phyloP scores from a whole-genome alignment of 345 rosid species.

The Ricinus communis region DNA sequence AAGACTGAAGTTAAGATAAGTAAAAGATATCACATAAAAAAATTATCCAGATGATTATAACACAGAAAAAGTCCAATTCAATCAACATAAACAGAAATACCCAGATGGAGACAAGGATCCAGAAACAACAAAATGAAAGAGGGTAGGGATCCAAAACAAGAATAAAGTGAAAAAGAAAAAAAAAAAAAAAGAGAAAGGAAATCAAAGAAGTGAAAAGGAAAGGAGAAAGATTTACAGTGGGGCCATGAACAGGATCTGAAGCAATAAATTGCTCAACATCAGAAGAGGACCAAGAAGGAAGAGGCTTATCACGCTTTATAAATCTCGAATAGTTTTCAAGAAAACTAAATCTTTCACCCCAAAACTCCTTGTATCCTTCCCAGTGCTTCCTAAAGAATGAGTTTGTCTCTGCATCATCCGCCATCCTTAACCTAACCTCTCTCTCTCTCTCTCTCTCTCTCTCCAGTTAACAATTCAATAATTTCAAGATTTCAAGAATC shows the following conservation, averaged over 20 bases:
- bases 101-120: not conserved
- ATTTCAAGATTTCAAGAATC: no score
- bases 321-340: conserved; percentile 59
- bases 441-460: no score
- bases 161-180: not conserved
- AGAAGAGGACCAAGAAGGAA: conserved; percentile 76
- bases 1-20: not conserved
- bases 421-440: conserved; percentile 11
- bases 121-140: not conserved
- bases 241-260: conserved; percentile 82
- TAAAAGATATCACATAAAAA: no score
- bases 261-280: conserved; percentile 83
- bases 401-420: not conserved
- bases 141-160: not conserved
- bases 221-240: conserved; percentile 45
- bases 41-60: no score
- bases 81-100: no score
- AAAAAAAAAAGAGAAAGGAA: not conserved
- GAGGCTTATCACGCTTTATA: conserved; percentile 54
- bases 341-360: conserved; percentile 57
- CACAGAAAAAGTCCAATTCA: no score
- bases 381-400: conserved; percentile 52
- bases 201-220: not conserved
- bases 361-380: conserved; percentile 63
- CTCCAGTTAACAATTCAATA: no score